phyloP scores from a whole-genome alignment of 257 asterid genomes.

The Solanum rostratum region DNA sequence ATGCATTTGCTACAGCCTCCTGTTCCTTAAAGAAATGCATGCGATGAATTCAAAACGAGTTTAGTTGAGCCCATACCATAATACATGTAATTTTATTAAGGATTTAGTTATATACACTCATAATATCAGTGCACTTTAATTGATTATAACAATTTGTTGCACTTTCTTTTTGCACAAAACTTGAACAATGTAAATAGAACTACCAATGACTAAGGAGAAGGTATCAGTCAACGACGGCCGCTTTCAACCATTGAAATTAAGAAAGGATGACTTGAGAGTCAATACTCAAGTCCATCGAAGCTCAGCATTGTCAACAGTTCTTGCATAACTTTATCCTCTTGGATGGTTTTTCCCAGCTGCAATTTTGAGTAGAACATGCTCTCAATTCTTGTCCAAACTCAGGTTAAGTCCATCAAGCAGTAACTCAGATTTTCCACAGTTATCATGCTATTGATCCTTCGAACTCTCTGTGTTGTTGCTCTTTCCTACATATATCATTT shows the following conservation, averaged over 20 bases:
- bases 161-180: background rate
- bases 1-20: too few species aligned
- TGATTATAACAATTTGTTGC: too few species aligned
- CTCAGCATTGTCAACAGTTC: conserved; percentile 58
- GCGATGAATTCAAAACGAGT: too few species aligned
- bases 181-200: background rate
- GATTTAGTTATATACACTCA: too few species aligned
- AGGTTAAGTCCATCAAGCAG: conserved; percentile 36
- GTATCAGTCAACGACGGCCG: background rate
- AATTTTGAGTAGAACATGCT: conserved; percentile 79
- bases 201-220: background rate
- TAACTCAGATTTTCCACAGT: conserved; percentile 20
- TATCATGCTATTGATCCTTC: conserved; percentile 20
- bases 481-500: conserved; percentile 67
- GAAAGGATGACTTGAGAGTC: too few species aligned
- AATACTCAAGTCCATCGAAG: conserved; percentile 13
- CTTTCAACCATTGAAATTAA: too few species aligned
- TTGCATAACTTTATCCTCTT: conserved; percentile 37
- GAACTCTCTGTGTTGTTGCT: conserved; percentile 24
- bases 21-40: too few species aligned
- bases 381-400: conserved; percentile 51
- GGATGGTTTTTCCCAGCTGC: conserved; percentile 30
- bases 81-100: too few species aligned
- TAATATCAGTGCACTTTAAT: too few species aligned
- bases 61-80: too few species aligned